phyloP scores from a whole-genome alignment of 805 yeast genomes.

The Kodamaea jinghongensis region DNA sequence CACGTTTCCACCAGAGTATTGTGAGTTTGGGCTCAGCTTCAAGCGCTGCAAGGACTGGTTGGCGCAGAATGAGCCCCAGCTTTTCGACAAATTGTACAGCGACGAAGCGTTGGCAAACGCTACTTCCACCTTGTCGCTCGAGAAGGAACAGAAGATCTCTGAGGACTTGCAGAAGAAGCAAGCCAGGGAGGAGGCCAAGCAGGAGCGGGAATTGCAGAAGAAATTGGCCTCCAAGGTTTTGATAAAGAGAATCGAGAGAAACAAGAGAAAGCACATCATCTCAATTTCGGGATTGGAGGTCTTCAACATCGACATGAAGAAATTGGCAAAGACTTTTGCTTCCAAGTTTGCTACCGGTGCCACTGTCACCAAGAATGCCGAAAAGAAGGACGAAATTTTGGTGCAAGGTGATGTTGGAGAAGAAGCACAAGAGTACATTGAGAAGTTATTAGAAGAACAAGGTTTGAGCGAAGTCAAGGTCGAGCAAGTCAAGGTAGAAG shows the following conservation, averaged over 20 bases:
- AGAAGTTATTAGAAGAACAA: slow-evolving; percentile 69
- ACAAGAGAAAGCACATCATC: slow-evolving; percentile 82
- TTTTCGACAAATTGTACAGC: slow-evolving; percentile 60
- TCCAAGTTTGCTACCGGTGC: slow-evolving; percentile 96
- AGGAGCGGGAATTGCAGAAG: slow-evolving; percentile 78
- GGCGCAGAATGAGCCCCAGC: slow-evolving; percentile 51
- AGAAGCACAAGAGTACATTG: slow-evolving; percentile 77
- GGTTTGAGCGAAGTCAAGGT: slow-evolving; percentile 83
- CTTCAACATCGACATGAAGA: slow-evolving; percentile 84
- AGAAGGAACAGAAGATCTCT: slow-evolving; percentile 78
- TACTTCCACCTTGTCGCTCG: slow-evolving; percentile 61
- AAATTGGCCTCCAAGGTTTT: slow-evolving; percentile 76
- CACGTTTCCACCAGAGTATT: slow-evolving; percentile 83
- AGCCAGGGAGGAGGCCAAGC: slow-evolving; percentile 79
- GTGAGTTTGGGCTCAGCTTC: slow-evolving; percentile 84
- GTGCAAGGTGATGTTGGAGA: slow-evolving; percentile 96
- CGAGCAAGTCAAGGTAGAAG: slow-evolving; percentile 83
- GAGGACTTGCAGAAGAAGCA: slow-evolving; percentile 82
- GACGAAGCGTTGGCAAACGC: slow-evolving; percentile 56
- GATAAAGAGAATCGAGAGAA: slow-evolving; percentile 85
- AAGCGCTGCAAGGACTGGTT: slow-evolving; percentile 87
- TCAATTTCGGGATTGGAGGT: slow-evolving; percentile 87
- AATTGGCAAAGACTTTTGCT: slow-evolving; percentile 87
- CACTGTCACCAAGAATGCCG: slow-evolving; percentile 83
- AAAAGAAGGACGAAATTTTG: slow-evolving; percentile 86